These are phyloP conservation scores for Microbotryomycetes sp. DNA, from an alignment of 1,284 basidiomycete genomes.

Conservation along the genomic window DNA sequence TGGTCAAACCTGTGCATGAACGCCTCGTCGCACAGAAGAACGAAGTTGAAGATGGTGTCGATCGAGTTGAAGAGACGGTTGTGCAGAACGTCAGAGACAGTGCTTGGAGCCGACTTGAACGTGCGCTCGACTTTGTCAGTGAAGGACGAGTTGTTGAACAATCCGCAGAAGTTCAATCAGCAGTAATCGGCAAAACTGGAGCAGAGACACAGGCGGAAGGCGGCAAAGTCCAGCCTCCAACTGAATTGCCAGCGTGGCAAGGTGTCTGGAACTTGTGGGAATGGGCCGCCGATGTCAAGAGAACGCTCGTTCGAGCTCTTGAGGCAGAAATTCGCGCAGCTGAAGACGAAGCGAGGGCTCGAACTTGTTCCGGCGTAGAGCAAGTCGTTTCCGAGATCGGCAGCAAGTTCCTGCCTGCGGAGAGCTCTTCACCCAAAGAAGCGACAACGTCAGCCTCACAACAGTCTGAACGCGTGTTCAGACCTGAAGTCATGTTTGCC, in stretches of 20 bases:
- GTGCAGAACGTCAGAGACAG: constrained; percentile 55
- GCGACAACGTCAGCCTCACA: constrained; percentile 3
- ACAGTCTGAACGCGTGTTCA: constrained; percentile 63
- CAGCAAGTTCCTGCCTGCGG: constrained; percentile 70
- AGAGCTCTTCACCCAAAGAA: constrained; percentile 50
- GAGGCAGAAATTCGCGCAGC: constrained; percentile 74
- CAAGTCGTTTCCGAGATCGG: constrained; percentile 61
- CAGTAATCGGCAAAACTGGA: not conserved
- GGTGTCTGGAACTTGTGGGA: constrained; percentile 82
- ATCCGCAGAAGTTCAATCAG: not conserved
- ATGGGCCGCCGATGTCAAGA: constrained; percentile 78
- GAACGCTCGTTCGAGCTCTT: constrained; percentile 68
- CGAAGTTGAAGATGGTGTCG: constrained; percentile 68
- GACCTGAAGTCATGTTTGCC: constrained; percentile 93
- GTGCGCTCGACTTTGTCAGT: constrained; percentile 53
- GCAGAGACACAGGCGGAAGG: not conserved
- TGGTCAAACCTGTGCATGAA: constrained; percentile 74
- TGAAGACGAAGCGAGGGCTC: constrained; percentile 72
- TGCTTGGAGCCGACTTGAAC: constrained; percentile 48
- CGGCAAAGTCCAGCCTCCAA: constrained; percentile 40
- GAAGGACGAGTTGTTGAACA: constrained; percentile 23
- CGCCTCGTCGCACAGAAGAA: constrained; percentile 72
- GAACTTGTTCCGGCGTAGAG: constrained; percentile 64
- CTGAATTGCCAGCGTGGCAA: constrained; percentile 68
- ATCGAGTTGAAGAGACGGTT: constrained; percentile 70